Evolutionary conservation across 1,284 basidiomycete genomes (phyloP).

Genomic region (Leucoagaricus sp.): DNA sequence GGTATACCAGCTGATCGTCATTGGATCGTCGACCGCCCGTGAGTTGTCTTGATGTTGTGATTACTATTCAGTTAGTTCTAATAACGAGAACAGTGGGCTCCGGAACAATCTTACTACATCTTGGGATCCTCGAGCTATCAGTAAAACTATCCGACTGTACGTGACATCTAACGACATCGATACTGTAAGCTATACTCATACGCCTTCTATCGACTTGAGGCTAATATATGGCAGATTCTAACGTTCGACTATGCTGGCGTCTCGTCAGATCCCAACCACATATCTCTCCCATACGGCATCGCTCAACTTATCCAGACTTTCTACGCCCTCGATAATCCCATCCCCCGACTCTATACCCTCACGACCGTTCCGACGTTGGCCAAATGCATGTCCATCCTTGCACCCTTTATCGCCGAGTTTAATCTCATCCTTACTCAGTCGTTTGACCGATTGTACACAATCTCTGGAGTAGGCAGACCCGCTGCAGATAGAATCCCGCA

Average conservation of each 20-base stretch:
- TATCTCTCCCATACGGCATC: slow-evolving; percentile 64
- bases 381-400: slow-evolving; percentile 66
- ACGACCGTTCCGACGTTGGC: slow-evolving; percentile 51
- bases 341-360: slow-evolving; percentile 58
- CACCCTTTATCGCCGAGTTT: slow-evolving; percentile 47
- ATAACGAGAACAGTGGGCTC: slow-evolving; percentile 53
- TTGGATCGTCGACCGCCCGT: slow-evolving; percentile 75
- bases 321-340: slow-evolving; percentile 18
- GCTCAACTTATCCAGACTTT: slow-evolving; percentile 40
- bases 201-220: not conserved
- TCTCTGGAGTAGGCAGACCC: not conserved
- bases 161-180: slow-evolving; percentile 66
- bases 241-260: slow-evolving; percentile 89
- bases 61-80: no score
- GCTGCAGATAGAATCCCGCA: not conserved
- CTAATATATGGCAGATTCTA: slow-evolving; percentile 68
- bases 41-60: slow-evolving; percentile 32
- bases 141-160: slow-evolving; percentile 60
- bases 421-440: slow-evolving; percentile 17
- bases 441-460: not conserved
- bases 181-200: slow-evolving; percentile 51
- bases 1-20: slow-evolving; percentile 63
- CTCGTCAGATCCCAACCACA: slow-evolving; percentile 90
- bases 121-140: slow-evolving; percentile 72
- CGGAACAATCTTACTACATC: slow-evolving; percentile 74